phyloP scores from a whole-genome alignment of 805 yeast species.

The Metschnikowia sp. region DNA sequence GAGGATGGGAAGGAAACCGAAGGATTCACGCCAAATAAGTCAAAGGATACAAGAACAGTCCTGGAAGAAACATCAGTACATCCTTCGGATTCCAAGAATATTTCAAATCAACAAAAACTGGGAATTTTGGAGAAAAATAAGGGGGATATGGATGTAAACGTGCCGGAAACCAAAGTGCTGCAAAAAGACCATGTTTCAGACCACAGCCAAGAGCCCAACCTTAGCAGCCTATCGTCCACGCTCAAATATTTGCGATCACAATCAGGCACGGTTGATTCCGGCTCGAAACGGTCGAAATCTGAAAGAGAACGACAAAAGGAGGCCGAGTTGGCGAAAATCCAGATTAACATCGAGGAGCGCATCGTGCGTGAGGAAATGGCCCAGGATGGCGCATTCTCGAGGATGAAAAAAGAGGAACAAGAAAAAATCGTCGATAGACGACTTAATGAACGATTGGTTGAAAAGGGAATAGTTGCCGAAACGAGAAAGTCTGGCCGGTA shows the following conservation, averaged over 20 bases:
- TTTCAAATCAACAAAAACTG: too few relatives aligned
- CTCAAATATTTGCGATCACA: conserved; percentile 14
- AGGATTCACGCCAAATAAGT: too few relatives aligned
- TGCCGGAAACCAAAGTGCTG: background rate
- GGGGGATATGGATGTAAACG: too few relatives aligned
- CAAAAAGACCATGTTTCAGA: background rate
- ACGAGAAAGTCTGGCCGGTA: conserved; percentile 8
- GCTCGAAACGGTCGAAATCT: conserved; percentile 3
- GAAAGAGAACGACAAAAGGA: conserved; percentile 24
- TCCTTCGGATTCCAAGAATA: too few relatives aligned
- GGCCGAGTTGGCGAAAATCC: conserved; percentile 29
- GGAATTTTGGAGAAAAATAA: too few relatives aligned
- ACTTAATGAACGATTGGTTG: conserved; percentile 29
- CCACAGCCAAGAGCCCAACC: background rate
- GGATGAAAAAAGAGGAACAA: conserved; percentile 28
- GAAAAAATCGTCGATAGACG: conserved; percentile 22
- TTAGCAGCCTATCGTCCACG: conserved; percentile 13
- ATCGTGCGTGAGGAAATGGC: conserved; percentile 28
- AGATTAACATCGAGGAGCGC: conserved; percentile 33
- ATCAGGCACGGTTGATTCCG: background rate
- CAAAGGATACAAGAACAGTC: too few relatives aligned
- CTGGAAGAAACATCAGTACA: too few relatives aligned
- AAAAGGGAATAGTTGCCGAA: conserved; percentile 24
- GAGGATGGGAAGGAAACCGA: too few relatives aligned
- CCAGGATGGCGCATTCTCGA: conserved; percentile 24